Evolutionary conservation across 1,284 basidiomycete species (phyloP).

Genomic region (Neonothopanus nambi): DNA sequence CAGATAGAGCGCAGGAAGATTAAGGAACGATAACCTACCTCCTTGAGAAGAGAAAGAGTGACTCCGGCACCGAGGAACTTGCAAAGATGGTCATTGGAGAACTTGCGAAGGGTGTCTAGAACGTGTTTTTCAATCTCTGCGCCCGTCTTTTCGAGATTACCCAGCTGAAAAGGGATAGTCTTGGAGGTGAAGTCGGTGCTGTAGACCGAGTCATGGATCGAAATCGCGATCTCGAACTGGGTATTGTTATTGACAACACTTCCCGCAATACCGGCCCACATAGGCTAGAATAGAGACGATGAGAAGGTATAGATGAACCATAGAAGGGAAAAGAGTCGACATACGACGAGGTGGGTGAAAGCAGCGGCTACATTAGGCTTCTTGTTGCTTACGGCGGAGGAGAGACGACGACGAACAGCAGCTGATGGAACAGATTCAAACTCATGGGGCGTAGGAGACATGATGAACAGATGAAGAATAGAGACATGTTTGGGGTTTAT

Average conservation of each 20-base stretch:
- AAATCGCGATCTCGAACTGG: slow-evolving; percentile 68
- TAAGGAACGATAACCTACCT: slow-evolving; percentile 29
- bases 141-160: slow-evolving; percentile 51
- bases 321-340: slow-evolving; percentile 28
- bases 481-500: slow-evolving; percentile 26
- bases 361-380: slow-evolving; percentile 51
- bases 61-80: slow-evolving; percentile 73
- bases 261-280: slow-evolving; percentile 81
- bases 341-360: slow-evolving; percentile 66
- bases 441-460: slow-evolving; percentile 41
- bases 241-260: slow-evolving; percentile 55
- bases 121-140: slow-evolving; percentile 62
- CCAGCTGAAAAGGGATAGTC: slow-evolving; percentile 48
- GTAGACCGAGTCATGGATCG: slow-evolving; percentile 80
- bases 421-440: slow-evolving; percentile 67
- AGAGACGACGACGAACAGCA: slow-evolving; percentile 64
- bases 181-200: slow-evolving; percentile 70
- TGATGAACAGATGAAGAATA: slow-evolving; percentile 30
- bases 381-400: slow-evolving; percentile 52
- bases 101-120: slow-evolving; percentile 61
- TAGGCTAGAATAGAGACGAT: slow-evolving; percentile 51
- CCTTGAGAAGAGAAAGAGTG: slow-evolving; percentile 42
- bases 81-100: slow-evolving; percentile 72
- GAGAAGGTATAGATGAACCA: slow-evolving; percentile 21
- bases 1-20: slow-evolving; percentile 17